Percentiles rank a stretch among this genome's conserved stretches.
Evolutionary conservation across 345 rosid genomes (phyloP).

Genomic region (Brassica rapa): DNA sequence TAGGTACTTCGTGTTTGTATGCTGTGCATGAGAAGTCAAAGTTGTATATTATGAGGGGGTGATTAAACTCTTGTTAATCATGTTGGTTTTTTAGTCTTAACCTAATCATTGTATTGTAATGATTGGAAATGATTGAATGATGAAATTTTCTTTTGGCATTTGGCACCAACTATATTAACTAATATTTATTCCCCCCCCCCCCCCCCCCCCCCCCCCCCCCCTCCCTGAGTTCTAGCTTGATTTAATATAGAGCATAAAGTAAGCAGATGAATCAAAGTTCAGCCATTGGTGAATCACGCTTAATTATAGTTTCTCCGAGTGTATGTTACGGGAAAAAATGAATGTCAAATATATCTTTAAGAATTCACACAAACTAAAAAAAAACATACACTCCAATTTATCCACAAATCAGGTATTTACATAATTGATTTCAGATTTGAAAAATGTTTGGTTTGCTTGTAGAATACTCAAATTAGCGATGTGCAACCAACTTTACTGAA

Average conservation of each 20-base stretch:
- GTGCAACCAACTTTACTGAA: slow-evolving; percentile 9
- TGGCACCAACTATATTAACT: slow-evolving; percentile 38
- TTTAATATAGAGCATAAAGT: slow-evolving; percentile 6
- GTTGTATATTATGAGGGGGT: slow-evolving; percentile 18
- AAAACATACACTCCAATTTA: not conserved
- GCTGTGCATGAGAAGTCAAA: slow-evolving; percentile 33
- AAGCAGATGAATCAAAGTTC: slow-evolving; percentile 9
- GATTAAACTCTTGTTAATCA: slow-evolving; percentile 23
- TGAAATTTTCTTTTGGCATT: slow-evolving; percentile 33
- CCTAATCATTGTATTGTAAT: slow-evolving; percentile 38
- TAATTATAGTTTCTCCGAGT: not conserved
- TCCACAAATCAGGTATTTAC: not conserved
- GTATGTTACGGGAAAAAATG: not conserved
- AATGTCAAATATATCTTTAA: not conserved
- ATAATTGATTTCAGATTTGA: not conserved
- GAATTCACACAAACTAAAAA: not conserved
- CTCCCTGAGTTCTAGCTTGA: not conserved
- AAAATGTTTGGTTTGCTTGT: not conserved
- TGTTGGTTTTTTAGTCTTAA: slow-evolving; percentile 23
- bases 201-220: not conserved
- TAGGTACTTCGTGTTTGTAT: slow-evolving; percentile 18
- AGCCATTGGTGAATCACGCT: not conserved
- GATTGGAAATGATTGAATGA: slow-evolving; percentile 39
- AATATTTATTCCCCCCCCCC: slow-evolving; percentile 18
- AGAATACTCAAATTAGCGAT: not conserved